Percentiles rank a stretch among this genome's conserved stretches.
phyloP scores from a whole-genome alignment of 495 filamentous ascomycete genomes.

The Extremus antarcticus region DNA sequence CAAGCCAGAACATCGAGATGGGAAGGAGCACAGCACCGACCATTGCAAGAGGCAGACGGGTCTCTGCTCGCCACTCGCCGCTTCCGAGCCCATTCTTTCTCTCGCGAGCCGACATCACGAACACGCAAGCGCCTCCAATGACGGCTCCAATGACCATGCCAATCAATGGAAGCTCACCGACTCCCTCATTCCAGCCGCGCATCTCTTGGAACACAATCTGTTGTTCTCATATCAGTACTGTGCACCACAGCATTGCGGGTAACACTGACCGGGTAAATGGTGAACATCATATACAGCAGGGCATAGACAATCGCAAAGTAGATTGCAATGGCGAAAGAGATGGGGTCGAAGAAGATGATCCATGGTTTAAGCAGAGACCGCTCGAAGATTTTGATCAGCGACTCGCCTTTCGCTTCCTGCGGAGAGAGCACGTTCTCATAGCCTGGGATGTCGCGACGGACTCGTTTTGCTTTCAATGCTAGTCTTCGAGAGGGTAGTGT shows the following conservation, averaged over 20 bases:
- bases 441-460: slow-evolving; percentile 31
- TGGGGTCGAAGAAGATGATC: slow-evolving; percentile 32
- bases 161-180: slow-evolving; percentile 43
- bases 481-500: slow-evolving; percentile 27
- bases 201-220: slow-evolving; percentile 42
- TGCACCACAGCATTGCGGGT: neutral
- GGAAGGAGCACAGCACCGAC: slow-evolving; percentile 44
- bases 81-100: slow-evolving; percentile 35
- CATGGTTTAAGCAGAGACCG: slow-evolving; percentile 40
- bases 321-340: slow-evolving; percentile 35
- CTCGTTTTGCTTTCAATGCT: slow-evolving; percentile 26
- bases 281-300: slow-evolving; percentile 50
- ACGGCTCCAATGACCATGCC: slow-evolving; percentile 38
- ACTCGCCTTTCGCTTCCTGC: slow-evolving; percentile 31
- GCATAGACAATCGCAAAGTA: slow-evolving; percentile 43
- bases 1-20: slow-evolving; percentile 46
- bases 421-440: slow-evolving; percentile 36
- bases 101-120: slow-evolving; percentile 27
- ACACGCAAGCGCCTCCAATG: slow-evolving; percentile 34
- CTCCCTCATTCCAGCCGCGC: slow-evolving; percentile 40
- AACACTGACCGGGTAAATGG: slow-evolving; percentile 35
- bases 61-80: slow-evolving; percentile 3
- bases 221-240: neutral
- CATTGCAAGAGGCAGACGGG: slow-evolving; percentile 33
- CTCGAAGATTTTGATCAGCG: slow-evolving; percentile 36